These are phyloP conservation scores for Cyclanthera cordifolia DNA, from an alignment of 306 rosid genomes.

Conservation along the genomic window DNA sequence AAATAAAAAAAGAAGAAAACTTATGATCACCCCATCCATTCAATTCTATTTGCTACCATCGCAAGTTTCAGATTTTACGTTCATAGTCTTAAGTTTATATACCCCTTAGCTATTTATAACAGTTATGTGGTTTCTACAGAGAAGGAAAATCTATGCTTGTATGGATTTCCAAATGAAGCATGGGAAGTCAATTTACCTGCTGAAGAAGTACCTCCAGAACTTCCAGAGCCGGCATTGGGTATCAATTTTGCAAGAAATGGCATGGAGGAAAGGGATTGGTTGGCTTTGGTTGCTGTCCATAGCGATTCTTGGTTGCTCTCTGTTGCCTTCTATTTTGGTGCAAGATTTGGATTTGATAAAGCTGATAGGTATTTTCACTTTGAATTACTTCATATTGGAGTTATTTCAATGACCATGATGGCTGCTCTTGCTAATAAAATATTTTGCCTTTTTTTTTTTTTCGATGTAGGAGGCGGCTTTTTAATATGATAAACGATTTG, in stretches of 20 bases:
- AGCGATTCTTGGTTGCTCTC: conserved; percentile 91
- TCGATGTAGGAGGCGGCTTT: conserved; percentile 62
- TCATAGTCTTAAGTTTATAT: not conserved
- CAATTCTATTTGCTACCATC: not conserved
- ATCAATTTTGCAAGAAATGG: conserved; percentile 95
- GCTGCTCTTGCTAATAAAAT: not conserved
- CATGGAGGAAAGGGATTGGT: conserved; percentile 86
- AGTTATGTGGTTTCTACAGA: conserved; percentile 17
- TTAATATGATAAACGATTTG: conserved; percentile 71
- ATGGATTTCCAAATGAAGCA: conserved; percentile 74
- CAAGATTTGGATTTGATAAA: conserved; percentile 84
- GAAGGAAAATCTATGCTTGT: conserved; percentile 85
- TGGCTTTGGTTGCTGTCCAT: conserved; percentile 81
- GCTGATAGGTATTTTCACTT: conserved; percentile 50
- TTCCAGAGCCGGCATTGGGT: conserved; percentile 91
- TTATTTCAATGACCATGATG: conserved; percentile 1
- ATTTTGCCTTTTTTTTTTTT: not conserved
- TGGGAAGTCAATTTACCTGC: conserved; percentile 99
- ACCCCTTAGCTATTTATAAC: not conserved
- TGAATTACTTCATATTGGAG: not conserved
- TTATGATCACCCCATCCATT: not conserved
- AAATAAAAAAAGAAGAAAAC: too few relatives aligned
- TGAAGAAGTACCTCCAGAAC: conserved; percentile 93
- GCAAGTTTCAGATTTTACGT: not conserved
- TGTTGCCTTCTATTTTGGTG: conserved; percentile 83